phyloP scores from a whole-genome alignment of 2,329 filamentous ascomycete species.

The Arthroderma uncinatum region DNA sequence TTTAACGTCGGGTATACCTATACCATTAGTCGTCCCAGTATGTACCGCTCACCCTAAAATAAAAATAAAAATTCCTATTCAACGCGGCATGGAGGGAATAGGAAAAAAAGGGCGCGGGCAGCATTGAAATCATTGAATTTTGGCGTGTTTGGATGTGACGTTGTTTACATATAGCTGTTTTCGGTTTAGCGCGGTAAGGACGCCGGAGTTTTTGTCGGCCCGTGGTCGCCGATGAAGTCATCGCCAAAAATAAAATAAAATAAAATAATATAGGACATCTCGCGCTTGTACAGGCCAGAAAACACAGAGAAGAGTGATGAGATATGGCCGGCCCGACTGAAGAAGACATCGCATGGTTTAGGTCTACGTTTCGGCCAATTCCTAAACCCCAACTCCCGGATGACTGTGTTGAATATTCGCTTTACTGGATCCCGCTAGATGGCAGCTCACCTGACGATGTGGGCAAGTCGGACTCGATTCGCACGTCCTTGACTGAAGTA shows the following conservation, averaged over 20 bases:
- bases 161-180: slow-evolving; percentile 35
- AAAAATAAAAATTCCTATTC: background rate
- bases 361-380: slow-evolving; percentile 53
- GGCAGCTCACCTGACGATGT: slow-evolving; percentile 45
- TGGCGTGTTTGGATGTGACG: slow-evolving; percentile 7
- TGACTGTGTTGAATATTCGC: slow-evolving; percentile 73
- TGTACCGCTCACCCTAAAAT: background rate
- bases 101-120: background rate
- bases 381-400: slow-evolving; percentile 59
- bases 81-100: background rate
- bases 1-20: background rate
- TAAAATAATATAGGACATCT: slow-evolving; percentile 11
- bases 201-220: slow-evolving; percentile 7
- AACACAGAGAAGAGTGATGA: background rate
- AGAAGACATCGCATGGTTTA: slow-evolving; percentile 55
- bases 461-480: slow-evolving; percentile 34
- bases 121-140: background rate
- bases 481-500: slow-evolving; percentile 57
- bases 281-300: background rate
- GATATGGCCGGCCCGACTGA: slow-evolving; percentile 27
- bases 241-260: slow-evolving; percentile 10
- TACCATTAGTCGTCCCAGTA: background rate
- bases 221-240: slow-evolving; percentile 25
- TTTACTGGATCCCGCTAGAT: slow-evolving; percentile 58
- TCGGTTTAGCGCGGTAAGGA: slow-evolving; percentile 20